phyloP scores from a whole-genome alignment of 345 rosid genomes.

The Acer yangbiense region DNA sequence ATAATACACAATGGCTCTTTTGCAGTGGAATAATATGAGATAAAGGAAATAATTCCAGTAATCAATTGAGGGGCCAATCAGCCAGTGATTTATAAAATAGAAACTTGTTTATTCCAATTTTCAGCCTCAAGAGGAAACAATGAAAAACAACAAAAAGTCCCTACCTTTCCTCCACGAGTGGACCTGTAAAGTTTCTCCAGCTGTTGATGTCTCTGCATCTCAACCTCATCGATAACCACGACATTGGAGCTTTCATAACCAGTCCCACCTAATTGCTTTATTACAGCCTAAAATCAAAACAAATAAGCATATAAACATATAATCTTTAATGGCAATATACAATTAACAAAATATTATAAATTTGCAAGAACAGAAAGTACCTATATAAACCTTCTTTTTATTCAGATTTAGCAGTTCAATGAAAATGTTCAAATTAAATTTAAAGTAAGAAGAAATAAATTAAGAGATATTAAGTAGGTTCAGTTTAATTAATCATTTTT shows the following conservation, averaged over 20 bases:
- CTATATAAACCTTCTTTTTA: not conserved
- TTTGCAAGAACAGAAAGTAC: conserved; percentile 4
- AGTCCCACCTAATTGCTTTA: conserved; percentile 83
- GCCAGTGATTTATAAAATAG: not conserved
- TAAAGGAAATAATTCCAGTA: not conserved
- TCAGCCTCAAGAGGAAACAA: not conserved
- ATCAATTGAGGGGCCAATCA: conserved; percentile 5
- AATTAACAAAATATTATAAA: not conserved
- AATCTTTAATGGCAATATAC: not conserved
- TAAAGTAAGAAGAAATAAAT: not conserved
- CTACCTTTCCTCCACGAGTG: conserved; percentile 84
- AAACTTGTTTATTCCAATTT: not conserved
- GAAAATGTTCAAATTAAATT: not conserved
- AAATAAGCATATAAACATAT: not conserved
- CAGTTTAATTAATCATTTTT: not conserved
- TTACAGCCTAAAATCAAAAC: conserved; percentile 75
- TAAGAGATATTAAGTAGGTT: not conserved
- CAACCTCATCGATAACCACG: conserved; percentile 87
- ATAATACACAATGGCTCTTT: not conserved
- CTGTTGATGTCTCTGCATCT: conserved; percentile 94
- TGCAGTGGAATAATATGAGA: not conserved
- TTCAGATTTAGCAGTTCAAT: not conserved
- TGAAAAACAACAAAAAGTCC: conserved; percentile 8
- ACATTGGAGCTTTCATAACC: conserved; percentile 92
- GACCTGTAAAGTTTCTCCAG: conserved; percentile 81